Base-by-base conservation (phyloP, 2,329 filamentous ascomycete genomes). In the Botrytis cinerea region DNA sequence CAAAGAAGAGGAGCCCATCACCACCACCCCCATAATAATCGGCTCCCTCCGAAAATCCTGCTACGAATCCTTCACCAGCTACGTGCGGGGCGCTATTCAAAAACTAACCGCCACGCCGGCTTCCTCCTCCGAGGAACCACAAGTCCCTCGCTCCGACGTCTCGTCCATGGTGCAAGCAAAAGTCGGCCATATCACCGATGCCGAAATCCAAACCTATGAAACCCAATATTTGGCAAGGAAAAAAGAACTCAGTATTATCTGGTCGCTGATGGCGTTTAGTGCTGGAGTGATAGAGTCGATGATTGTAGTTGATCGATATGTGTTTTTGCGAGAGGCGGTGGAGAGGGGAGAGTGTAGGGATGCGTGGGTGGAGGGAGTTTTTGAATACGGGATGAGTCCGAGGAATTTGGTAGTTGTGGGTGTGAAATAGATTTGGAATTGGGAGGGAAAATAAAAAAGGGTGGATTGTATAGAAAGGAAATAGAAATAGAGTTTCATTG, bases 261-360 rank as follows among this genome's bases (percentile, higher is more conserved):
- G 96, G 96, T 94, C 90, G 77, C 82, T 99, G 79, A 99, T 99
- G 95, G 95, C 96, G 1, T 98, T 97, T 79, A 97, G 94, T 81
- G 95, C 95, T 4, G 90, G 90, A 32, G 92, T 97, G 6, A 91
- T 97, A 3, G 96, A 99, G 84, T 93, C 94, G 46, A 85, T 97
- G 74, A 95, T 99, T 78, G 94, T 97, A 70, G 89, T 92, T 63
- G 96, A 99, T 85, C 88, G 96, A 63, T 99, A 94, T 93, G 84
- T 93, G 75, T 99, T 91, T 83, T 84, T 99, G 77, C 88, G 86
- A 73, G 95, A 99, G 84, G 93, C 97, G 78, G 79, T 84, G 83
- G 93, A 97, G 78, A 79, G 84, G 68, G 88, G 91, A 60, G 84
- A 91, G 10, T 90, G 94, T 62, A 84, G 88, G 76, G 87, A 92